Conservation (phyloP, 2,329 filamentous ascomycete genomes). For the Thyridium curvatum region DNA sequence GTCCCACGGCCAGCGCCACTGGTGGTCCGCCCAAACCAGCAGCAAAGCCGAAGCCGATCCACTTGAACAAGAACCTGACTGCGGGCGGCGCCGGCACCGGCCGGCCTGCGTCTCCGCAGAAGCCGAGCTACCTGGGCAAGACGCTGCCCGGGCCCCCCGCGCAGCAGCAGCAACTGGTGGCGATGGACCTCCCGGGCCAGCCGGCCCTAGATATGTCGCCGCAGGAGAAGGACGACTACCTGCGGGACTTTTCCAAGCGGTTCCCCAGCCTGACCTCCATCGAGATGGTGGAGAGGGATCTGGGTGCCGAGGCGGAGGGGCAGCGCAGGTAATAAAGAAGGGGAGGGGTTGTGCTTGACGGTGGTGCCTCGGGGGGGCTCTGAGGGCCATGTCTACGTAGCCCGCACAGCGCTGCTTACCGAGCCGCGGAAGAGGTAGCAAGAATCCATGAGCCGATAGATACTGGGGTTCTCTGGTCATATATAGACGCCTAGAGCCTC, state of each 20-base stretch:
- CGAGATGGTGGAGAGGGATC: slow-evolving; percentile 77
- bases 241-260: slow-evolving; percentile 69
- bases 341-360: no score
- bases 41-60: slow-evolving; percentile 55
- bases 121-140: slow-evolving; percentile 20
- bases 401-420: no score
- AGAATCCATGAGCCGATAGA: no score
- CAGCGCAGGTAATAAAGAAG: no score
- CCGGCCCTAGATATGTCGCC: slow-evolving; percentile 48
- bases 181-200: slow-evolving; percentile 39
- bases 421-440: no score
- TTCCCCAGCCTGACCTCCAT: slow-evolving; percentile 81
- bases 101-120: slow-evolving; percentile 37
- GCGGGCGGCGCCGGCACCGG: slow-evolving; percentile 16
- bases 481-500: no score
- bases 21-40: slow-evolving; percentile 32
- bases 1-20: background rate
- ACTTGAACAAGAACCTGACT: slow-evolving; percentile 51
- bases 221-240: slow-evolving; percentile 58
- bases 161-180: slow-evolving; percentile 29
- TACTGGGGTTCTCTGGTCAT: no score
- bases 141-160: slow-evolving; percentile 7
- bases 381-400: no score
- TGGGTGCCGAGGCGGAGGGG: slow-evolving; percentile 28
- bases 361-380: no score